These are phyloP conservation scores for Ophiostoma quercus DNA, from an alignment of 2,329 filamentous ascomycete species.

Conservation along the genomic window DNA sequence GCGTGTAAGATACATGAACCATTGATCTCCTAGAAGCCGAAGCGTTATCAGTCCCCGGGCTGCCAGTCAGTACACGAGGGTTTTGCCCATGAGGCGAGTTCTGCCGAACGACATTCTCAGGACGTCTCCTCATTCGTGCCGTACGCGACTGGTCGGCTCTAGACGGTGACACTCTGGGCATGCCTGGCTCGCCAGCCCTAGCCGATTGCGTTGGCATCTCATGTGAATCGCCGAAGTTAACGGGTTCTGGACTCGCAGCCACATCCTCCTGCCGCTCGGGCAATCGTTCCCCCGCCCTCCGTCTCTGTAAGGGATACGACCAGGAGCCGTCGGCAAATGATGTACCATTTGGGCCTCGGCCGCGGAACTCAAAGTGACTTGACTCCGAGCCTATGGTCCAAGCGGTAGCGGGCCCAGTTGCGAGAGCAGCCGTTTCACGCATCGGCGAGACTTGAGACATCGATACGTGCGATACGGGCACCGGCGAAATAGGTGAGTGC, in stretches of 20 bases:
- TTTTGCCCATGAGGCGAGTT: neutral
- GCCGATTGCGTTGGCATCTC: neutral
- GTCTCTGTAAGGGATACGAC: neutral
- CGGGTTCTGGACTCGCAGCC: neutral
- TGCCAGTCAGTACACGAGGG: neutral
- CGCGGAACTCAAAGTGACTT: neutral
- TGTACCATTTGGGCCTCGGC: neutral
- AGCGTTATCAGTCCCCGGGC: neutral
- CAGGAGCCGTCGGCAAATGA: neutral
- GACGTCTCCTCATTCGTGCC: neutral
- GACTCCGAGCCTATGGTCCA: neutral
- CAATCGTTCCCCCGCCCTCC: neutral
- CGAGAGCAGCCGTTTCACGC: neutral
- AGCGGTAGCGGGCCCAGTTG: neutral
- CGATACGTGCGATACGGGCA: neutral
- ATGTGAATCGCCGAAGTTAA: neutral
- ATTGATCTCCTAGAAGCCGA: neutral
- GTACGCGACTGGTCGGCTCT: neutral
- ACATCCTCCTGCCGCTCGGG: neutral
- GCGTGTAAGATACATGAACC: neutral
- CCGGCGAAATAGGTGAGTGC: neutral
- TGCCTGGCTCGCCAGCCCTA: neutral
- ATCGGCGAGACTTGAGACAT: neutral
- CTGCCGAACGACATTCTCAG: neutral
- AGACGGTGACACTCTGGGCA: neutral